Percentiles rank a stretch among this genome's conserved stretches.
Conservation (phyloP, 2,329 filamentous ascomycete species). For the Fusarium dlaminii region DNA sequence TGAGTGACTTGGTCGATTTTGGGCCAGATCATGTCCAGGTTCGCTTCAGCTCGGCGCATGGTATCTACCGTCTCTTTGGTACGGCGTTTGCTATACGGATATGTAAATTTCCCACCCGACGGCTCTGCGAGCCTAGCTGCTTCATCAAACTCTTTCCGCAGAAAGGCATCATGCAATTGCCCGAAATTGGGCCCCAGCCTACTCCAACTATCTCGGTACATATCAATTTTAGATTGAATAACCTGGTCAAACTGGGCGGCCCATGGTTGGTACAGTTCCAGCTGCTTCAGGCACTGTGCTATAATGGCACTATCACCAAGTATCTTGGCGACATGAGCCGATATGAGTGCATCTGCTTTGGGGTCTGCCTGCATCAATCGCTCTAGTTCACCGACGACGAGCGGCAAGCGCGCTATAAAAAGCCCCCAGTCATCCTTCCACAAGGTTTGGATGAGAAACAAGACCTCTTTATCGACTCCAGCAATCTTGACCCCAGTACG, state of each 20-base stretch:
- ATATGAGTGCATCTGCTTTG: neutral
- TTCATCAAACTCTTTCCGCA: neutral
- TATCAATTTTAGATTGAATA: accelerated
- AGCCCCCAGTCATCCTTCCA: neutral
- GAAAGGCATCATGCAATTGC: neutral
- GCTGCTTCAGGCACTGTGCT: neutral
- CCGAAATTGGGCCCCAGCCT: accelerated
- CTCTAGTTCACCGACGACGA: neutral
- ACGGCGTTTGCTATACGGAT: neutral
- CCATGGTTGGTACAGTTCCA: neutral
- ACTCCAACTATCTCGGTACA: accelerated
- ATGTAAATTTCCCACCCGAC: neutral
- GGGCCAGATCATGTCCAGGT: neutral
- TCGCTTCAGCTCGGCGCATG: neutral
- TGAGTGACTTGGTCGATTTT: neutral
- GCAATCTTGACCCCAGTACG: neutral
- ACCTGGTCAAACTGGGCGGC: neutral
- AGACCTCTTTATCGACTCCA: neutral
- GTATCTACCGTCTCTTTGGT: neutral
- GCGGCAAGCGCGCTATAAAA: neutral
- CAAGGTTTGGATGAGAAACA: neutral
- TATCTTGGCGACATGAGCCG: neutral
- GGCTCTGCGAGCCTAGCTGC: neutral
- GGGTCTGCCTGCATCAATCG: neutral
- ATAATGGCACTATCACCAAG: neutral